Conservation (phyloP, 73 alveolate species). For the Tetrahymena elliotti region DNA sequence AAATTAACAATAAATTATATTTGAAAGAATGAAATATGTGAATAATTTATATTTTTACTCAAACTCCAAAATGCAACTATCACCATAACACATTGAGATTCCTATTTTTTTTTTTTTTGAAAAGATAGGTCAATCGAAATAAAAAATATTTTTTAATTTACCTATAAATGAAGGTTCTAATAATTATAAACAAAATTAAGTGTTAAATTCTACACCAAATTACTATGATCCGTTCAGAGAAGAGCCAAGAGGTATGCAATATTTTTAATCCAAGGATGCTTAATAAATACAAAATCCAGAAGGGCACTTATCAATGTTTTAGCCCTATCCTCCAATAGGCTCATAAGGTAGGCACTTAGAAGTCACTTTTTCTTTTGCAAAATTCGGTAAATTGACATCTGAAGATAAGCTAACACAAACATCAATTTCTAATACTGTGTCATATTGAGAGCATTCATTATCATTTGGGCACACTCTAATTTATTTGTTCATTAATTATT, state of each 20-base stretch:
- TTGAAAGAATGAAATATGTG: not conserved
- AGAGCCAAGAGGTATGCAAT: not conserved
- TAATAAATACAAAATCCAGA: not conserved
- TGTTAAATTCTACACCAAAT: not conserved
- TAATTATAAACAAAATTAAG: not conserved
- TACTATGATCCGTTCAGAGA: not conserved
- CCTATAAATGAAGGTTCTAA: not conserved
- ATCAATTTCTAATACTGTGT: not conserved
- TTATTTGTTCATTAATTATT: not conserved
- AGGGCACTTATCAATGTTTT: not conserved
- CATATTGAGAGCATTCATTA: not conserved
- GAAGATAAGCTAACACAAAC: not conserved
- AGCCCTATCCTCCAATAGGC: not conserved
- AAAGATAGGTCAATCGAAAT: too few relatives aligned
- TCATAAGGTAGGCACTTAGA: not conserved
- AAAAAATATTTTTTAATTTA: too few relatives aligned
- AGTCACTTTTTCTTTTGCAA: not conserved
- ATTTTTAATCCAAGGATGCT: not conserved
- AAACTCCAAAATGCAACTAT: too few relatives aligned
- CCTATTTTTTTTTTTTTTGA: too few relatives aligned
- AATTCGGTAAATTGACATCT: not conserved
- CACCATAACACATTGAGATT: too few relatives aligned
- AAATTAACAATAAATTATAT: not conserved
- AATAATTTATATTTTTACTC: too few relatives aligned
- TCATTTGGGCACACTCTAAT: not conserved